These are phyloP conservation scores for Leccinum obscurum DNA, from an alignment of 768 basidiomycete genomes.

Conservation along the genomic window DNA sequence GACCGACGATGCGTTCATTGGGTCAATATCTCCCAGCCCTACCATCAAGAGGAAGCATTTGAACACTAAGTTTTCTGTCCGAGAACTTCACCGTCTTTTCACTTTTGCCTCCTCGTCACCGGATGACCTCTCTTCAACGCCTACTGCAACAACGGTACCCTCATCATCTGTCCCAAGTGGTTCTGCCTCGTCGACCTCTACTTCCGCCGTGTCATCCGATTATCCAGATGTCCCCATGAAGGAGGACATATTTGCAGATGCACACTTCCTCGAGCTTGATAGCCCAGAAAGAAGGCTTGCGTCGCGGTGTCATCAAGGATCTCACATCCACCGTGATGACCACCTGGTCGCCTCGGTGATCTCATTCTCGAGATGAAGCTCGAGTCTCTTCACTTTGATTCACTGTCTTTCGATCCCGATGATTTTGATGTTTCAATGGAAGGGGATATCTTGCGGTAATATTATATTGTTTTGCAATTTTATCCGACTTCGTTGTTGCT, in stretches of 20 bases:
- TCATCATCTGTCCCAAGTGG: neutral
- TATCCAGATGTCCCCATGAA: constrained; percentile 21
- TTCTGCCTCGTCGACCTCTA: constrained; percentile 12
- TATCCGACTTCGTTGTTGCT: neutral
- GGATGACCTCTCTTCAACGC: constrained; percentile 4
- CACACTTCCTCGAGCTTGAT: constrained; percentile 21
- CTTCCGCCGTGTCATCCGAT: constrained; percentile 15
- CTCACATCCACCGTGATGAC: constrained; percentile 2
- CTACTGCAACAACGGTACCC: constrained; percentile 4
- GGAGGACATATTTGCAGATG: constrained; percentile 16
- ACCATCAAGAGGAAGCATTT: constrained; percentile 27
- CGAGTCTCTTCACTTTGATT: constrained; percentile 73
- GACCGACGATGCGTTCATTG: constrained; percentile 15
- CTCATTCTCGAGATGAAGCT: constrained; percentile 63
- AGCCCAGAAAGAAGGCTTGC: constrained; percentile 18
- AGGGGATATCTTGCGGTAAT: constrained; percentile 17
- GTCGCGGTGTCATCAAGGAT: constrained; percentile 5
- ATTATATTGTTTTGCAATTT: neutral
- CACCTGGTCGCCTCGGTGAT: constrained; percentile 34
- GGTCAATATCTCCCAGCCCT: constrained; percentile 38
- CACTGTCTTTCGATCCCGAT: constrained; percentile 65
- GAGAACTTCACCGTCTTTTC: constrained; percentile 37
- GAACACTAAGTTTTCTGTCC: constrained; percentile 36
- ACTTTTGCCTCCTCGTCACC: constrained; percentile 28
- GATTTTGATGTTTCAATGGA: constrained; percentile 41